phyloP scores from a whole-genome alignment of 1,284 basidiomycete genomes.

The Clitocybe nebularis region DNA sequence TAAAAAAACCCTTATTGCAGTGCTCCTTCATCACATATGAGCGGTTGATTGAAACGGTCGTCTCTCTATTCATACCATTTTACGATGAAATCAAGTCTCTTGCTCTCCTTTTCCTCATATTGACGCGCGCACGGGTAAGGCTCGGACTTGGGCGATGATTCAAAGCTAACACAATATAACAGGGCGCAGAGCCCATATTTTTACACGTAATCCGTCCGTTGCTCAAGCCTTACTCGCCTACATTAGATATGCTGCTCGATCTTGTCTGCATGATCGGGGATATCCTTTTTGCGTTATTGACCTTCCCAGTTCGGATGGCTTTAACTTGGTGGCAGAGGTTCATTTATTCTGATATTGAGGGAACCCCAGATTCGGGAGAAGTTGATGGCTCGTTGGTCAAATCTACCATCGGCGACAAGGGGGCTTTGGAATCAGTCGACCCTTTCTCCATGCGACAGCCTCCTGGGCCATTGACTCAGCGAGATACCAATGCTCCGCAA shows the following conservation, averaged over 20 bases:
- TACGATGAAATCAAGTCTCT: constrained; percentile 75
- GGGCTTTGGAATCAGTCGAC: too few species aligned
- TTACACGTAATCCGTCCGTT: constrained; percentile 69
- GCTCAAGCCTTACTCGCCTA: constrained; percentile 61
- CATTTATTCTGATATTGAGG: constrained; percentile 6
- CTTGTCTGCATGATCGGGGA: constrained; percentile 58
- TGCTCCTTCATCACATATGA: constrained; percentile 64
- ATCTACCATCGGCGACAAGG: background rate
- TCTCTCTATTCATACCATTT: constrained; percentile 71
- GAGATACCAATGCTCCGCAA: constrained; percentile 5
- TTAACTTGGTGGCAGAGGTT: constrained; percentile 38
- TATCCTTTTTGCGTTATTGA: constrained; percentile 52
- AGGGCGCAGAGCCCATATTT: constrained; percentile 80
- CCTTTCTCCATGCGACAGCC: background rate
- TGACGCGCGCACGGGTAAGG: constrained; percentile 71
- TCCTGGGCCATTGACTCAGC: background rate
- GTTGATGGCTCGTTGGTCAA: constrained; percentile 17
- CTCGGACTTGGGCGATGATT: constrained; percentile 5
- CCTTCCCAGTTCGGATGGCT: constrained; percentile 48
- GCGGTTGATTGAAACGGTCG: constrained; percentile 53
- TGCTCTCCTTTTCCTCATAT: constrained; percentile 63
- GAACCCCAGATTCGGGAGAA: constrained; percentile 15
- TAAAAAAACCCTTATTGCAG: constrained; percentile 29
- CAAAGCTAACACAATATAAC: constrained; percentile 11
- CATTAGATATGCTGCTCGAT: constrained; percentile 60